Evolutionary conservation across 495 filamentous ascomycete genomes (phyloP), one percentile per base, ranked within the genome.

Genomic region (Penicillium steckii): DNA sequence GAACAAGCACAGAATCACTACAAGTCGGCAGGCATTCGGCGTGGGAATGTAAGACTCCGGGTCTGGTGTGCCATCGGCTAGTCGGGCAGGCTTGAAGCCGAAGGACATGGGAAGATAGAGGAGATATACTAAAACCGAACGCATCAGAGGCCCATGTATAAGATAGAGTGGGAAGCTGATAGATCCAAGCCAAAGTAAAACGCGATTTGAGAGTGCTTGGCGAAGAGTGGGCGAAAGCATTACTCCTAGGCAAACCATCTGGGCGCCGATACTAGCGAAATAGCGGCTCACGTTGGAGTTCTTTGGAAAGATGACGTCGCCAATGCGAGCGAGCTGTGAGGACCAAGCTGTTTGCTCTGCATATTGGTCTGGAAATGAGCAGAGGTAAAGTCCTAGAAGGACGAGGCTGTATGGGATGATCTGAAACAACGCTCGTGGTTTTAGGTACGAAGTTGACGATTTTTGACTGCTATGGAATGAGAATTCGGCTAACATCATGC

Each of bases 151-250:
- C 12, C 53, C 50, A 41, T 61, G 60, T 12, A 64, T 8, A 1
- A 64, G 44, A 32, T 64, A 64, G 3, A 64, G 37, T 1, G 60
- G 57, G 38, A 64, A 64, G 13, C 51, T 57, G 13, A 64, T 55
- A 0, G 47, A 50, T 6, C 60, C 60, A 4, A 64, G 15, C 40
- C 53, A 64, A 9, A 53, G 43, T 26, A 64, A 35, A 12, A 52
- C 21, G 0, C 50, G 57, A 5, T 40, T 26, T 4, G 60, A 52
- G 5, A 64, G 57, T n/a, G 53, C 12, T 7, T 44, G 57, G 8
- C 51, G 54, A 3, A 50, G 15, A 5, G 17, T 21, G 13, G 52
- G 25, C 6, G 57, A 60, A 23, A 56, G 53, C 10, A 55, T 47
- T n/a, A 48, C 44, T 8, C 56, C 56, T 2, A 44, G 26, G 12